Evolutionary conservation across 768 basidiomycete species (phyloP).

Genomic region (Lentinus brumalis): DNA sequence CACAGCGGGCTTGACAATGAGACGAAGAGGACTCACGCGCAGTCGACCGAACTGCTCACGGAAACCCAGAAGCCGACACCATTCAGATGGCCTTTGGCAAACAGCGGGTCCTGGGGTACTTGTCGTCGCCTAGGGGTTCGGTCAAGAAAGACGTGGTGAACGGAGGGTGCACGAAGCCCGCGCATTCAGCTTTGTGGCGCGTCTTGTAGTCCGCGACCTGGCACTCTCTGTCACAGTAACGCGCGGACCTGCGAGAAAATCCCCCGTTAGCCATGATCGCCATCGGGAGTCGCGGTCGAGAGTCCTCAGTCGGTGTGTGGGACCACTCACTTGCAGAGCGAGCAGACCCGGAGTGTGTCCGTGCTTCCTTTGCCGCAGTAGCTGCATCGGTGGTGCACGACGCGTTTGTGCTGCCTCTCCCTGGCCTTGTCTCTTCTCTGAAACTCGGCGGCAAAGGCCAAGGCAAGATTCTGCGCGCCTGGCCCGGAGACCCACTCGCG

Average conservation of each 20-base stretch:
- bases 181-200: constrained; percentile 10
- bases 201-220: constrained; percentile 9
- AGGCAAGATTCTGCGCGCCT: too few species aligned
- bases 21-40: not conserved
- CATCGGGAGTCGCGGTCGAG: too few species aligned
- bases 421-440: too few species aligned
- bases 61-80: constrained; percentile 8
- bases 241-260: not conserved
- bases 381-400: not conserved
- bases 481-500: too few species aligned
- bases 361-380: constrained; percentile 1
- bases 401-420: too few species aligned
- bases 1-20: too few species aligned
- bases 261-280: too few species aligned
- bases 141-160: constrained; percentile 6
- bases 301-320: too few species aligned
- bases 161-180: constrained; percentile 3
- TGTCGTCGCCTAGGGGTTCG: not conserved
- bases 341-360: constrained; percentile 1
- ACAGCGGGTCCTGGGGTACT: constrained; percentile 2
- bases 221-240: constrained; percentile 10
- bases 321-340: constrained; percentile 7
- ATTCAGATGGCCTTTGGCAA: constrained; percentile 4
- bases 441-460: too few species aligned
- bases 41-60: constrained; percentile 2